Conservation (phyloP, 768 basidiomycete species). For the Lentinula boryana region DNA sequence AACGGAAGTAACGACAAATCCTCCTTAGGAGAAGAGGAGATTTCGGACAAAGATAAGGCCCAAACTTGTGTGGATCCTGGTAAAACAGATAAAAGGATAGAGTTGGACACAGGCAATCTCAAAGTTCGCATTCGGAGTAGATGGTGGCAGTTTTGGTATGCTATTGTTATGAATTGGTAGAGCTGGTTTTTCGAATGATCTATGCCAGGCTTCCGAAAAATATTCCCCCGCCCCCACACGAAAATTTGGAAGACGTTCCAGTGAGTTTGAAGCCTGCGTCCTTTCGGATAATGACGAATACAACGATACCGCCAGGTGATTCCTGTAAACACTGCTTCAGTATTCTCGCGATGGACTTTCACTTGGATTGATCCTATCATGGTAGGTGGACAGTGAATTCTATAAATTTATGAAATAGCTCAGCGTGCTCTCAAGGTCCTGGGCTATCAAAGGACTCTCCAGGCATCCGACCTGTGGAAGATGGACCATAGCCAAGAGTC, state of each 20-base stretch:
- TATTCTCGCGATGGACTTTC: constrained; percentile 57
- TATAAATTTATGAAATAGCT: not conserved
- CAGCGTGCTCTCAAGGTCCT: constrained; percentile 29
- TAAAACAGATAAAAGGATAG: not conserved
- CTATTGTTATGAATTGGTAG: not conserved
- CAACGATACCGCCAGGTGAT: constrained; percentile 31
- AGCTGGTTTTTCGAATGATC: not conserved
- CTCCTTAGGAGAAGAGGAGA: not conserved
- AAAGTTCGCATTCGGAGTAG: constrained; percentile 33
- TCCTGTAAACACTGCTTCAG: constrained; percentile 52
- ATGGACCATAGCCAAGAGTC: constrained; percentile 47
- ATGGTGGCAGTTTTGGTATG: constrained; percentile 56
- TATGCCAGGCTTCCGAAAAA: constrained; percentile 48
- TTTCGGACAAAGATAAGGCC: not conserved
- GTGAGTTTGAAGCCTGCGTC: constrained; percentile 18
- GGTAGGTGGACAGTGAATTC: constrained; percentile 17
- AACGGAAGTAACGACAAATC: not conserved
- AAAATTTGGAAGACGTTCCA: constrained; percentile 49
- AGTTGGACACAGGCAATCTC: constrained; percentile 35
- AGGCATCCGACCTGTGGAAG: constrained; percentile 72
- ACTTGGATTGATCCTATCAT: constrained; percentile 60
- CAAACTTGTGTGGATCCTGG: not conserved
- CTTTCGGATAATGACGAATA: not conserved
- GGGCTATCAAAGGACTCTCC: constrained; percentile 69
- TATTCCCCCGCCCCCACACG: constrained; percentile 50